phyloP scores from a whole-genome alignment of 2,329 filamentous ascomycete genomes.

The Claviceps sp. region DNA sequence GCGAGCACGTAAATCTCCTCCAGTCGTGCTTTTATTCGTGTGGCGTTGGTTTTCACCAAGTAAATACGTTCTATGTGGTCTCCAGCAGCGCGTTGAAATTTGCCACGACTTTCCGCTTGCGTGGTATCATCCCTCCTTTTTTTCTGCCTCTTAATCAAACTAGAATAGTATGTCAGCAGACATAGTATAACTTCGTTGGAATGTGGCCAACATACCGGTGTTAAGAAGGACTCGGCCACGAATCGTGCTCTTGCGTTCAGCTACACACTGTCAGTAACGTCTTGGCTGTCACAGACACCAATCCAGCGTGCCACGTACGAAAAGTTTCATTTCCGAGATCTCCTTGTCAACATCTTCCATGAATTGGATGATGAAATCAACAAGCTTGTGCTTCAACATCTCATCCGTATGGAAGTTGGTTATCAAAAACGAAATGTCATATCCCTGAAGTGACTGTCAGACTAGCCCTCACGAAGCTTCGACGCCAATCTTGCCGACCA shows the following conservation, averaged over 20 bases:
- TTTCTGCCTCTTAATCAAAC: conserved; percentile 17
- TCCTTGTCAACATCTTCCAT: conserved; percentile 99
- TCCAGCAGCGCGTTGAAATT: background rate
- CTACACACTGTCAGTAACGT: conserved; percentile 31
- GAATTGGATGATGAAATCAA: conserved; percentile 98
- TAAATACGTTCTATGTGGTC: background rate
- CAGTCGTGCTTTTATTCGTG: background rate
- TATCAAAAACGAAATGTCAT: conserved; percentile 97
- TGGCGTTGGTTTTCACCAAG: background rate
- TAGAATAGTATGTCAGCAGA: conserved; percentile 7
- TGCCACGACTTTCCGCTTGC: background rate
- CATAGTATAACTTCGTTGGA: background rate
- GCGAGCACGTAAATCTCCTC: background rate
- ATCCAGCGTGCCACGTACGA: conserved; percentile 48
- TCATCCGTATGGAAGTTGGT: conserved; percentile 98
- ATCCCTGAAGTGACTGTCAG: conserved; percentile 47
- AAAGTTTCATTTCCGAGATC: conserved; percentile 99
- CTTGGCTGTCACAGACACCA: background rate
- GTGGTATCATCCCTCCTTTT: background rate
- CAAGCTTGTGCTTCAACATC: conserved; percentile 97
- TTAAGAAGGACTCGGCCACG: conserved; percentile 95
- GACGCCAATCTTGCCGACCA: background rate
- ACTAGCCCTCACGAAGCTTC: background rate
- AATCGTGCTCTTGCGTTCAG: conserved; percentile 94
- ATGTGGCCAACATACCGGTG: conserved; percentile 47